phyloP scores from a whole-genome alignment of 495 filamentous ascomycete species.

The Rhizodiscina lignyota region DNA sequence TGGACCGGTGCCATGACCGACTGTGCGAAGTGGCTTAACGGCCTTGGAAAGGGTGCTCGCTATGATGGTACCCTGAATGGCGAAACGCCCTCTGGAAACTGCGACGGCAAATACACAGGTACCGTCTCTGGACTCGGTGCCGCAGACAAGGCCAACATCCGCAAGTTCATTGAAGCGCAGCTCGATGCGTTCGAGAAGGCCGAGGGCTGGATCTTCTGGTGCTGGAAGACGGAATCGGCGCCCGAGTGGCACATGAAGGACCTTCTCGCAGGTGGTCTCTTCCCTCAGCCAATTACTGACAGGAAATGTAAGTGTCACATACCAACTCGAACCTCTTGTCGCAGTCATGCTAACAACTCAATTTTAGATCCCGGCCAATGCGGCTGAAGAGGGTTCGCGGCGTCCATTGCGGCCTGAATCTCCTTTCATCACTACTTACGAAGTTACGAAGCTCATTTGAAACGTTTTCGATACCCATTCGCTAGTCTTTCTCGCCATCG shows the following conservation, averaged over 20 bases:
- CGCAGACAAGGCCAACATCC: conserved; percentile 38
- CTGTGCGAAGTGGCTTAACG: conserved; percentile 33
- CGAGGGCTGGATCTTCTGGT: conserved; percentile 67
- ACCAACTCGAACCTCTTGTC: no score
- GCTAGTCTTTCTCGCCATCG: no score
- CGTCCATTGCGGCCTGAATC: no score
- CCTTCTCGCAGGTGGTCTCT: conserved; percentile 39
- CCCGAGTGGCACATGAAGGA: conserved; percentile 79
- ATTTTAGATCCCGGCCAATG: no score
- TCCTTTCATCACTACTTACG: no score
- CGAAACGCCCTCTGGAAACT: conserved; percentile 34
- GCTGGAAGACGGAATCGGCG: conserved; percentile 70
- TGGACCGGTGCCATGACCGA: conserved; percentile 43
- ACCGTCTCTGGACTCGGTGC: conserved; percentile 32
- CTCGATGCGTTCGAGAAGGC: conserved; percentile 56
- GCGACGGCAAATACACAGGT: conserved; percentile 39
- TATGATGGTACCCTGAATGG: conserved; percentile 41
- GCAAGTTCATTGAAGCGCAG: conserved; percentile 53
- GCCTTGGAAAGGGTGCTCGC: conserved; percentile 21
- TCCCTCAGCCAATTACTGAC: conserved; percentile 41
- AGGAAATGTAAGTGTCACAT: conserved; percentile 29
- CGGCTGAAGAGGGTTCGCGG: no score
- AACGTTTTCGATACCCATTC: no score
- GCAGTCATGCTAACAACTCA: no score
- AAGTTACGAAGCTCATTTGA: no score